These are phyloP conservation scores for Casuarina glauca DNA, from an alignment of 306 rosid genomes.

Conservation along the genomic window DNA sequence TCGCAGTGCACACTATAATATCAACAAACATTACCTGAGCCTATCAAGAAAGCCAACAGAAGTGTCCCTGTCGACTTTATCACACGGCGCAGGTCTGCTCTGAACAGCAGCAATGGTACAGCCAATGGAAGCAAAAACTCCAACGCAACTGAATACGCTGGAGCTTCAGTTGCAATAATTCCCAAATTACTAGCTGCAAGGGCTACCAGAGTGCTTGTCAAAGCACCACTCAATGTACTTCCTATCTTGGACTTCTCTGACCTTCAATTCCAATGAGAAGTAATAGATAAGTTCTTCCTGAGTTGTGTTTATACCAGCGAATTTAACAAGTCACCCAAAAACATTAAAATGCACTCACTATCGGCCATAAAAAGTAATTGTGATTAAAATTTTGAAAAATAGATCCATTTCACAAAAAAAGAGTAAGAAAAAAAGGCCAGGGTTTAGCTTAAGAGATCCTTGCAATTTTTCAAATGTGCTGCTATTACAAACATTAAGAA, in stretches of 20 bases:
- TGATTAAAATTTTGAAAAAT: neutral
- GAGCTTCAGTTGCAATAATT: conserved; percentile 49
- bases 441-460: neutral
- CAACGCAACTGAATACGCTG: conserved; percentile 55
- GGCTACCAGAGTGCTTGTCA: conserved; percentile 63
- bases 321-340: neutral
- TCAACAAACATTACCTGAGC: conserved; percentile 50
- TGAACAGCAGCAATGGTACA: conserved; percentile 62
- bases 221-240: conserved; percentile 64
- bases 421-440: neutral
- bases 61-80: conserved; percentile 68
- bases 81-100: conserved; percentile 76
- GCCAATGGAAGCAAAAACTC: conserved; percentile 63
- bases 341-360: neutral
- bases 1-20: neutral
- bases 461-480: neutral
- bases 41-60: conserved; percentile 74
- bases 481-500: neutral
- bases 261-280: conserved; percentile 31
- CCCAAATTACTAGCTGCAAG: conserved; percentile 74
- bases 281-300: neutral
- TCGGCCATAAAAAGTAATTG: neutral
- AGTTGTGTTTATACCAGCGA: too few species aligned
- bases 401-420: neutral
- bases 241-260: conserved; percentile 76